phyloP scores from a whole-genome alignment of 2,329 filamentous ascomycete genomes.

The Zymoseptoria ardabiliae region DNA sequence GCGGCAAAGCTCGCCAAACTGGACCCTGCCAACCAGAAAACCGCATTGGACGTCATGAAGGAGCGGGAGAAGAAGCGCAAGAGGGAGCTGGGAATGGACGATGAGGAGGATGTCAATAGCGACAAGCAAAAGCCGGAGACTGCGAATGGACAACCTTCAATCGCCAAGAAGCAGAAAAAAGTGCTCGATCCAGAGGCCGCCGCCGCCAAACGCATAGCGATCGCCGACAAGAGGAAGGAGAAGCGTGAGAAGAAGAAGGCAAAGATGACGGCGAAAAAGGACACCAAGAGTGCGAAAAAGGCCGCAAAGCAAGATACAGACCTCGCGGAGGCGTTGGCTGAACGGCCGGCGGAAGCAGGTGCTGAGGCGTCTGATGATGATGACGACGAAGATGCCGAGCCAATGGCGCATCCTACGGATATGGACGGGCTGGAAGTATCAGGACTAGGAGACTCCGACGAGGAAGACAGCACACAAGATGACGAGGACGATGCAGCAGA shows the following conservation, averaged over 20 bases:
- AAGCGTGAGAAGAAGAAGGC: slow-evolving; percentile 42
- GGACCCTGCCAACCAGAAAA: slow-evolving; percentile 84
- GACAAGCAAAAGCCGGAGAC: slow-evolving; percentile 33
- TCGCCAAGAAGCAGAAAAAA: slow-evolving; percentile 26
- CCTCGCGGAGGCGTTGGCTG: slow-evolving; percentile 14
- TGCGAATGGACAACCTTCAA: slow-evolving; percentile 38
- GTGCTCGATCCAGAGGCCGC: slow-evolving; percentile 19
- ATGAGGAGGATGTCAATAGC: slow-evolving; percentile 28
- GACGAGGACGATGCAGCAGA: slow-evolving; percentile 26
- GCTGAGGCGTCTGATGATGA: slow-evolving; percentile 16
- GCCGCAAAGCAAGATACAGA: slow-evolving; percentile 24
- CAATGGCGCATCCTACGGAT: slow-evolving; percentile 14
- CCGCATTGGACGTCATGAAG: slow-evolving; percentile 87
- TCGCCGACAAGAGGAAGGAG: slow-evolving; percentile 37
- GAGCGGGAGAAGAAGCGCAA: slow-evolving; percentile 73
- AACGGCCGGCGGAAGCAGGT: slow-evolving; percentile 25
- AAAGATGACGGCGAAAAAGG: slow-evolving; percentile 33
- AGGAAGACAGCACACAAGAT: slow-evolving; percentile 20
- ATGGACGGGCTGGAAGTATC: slow-evolving; percentile 29
- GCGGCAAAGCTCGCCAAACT: slow-evolving; percentile 82
- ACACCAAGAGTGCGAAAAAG: slow-evolving; percentile 35
- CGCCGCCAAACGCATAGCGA: slow-evolving; percentile 28
- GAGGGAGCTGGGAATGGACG: slow-evolving; percentile 54
- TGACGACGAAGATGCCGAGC: slow-evolving; percentile 22
- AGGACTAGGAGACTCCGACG: slow-evolving; percentile 21